Conservation (phyloP, 2,329 filamentous ascomycete genomes). For the Knoxdaviesia capensis region DNA sequence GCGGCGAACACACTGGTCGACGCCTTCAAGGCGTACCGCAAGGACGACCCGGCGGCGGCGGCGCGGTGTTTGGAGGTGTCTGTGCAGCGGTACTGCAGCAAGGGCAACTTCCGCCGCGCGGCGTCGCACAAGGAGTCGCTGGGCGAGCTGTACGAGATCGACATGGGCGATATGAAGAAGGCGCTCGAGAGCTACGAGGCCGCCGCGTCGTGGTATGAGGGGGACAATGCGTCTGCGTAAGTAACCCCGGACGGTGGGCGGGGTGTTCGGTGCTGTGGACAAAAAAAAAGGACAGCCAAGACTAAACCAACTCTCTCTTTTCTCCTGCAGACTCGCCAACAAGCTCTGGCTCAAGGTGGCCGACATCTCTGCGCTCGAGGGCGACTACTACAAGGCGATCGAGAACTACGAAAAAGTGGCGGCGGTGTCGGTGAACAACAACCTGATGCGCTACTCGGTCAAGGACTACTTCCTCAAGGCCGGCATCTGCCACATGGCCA, state of each 20-base stretch:
- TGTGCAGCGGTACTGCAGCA: constrained; percentile 69
- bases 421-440: constrained; percentile 60
- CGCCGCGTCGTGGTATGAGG: constrained; percentile 77
- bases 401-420: constrained; percentile 72
- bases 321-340: constrained; percentile 50
- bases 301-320: background rate
- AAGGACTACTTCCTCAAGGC: constrained; percentile 94
- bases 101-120: constrained; percentile 79
- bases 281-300: background rate
- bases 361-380: constrained; percentile 64
- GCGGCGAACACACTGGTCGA: constrained; percentile 75
- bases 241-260: constrained; percentile 11
- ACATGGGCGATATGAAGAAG: constrained; percentile 56
- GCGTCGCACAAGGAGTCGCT: constrained; percentile 81
- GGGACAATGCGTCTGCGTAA: constrained; percentile 66
- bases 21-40: constrained; percentile 88
- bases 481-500: constrained; percentile 69
- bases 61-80: constrained; percentile 60
- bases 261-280: background rate
- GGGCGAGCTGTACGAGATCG: constrained; percentile 68
- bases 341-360: constrained; percentile 87
- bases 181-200: constrained; percentile 71
- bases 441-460: constrained; percentile 81
- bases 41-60: constrained; percentile 65
- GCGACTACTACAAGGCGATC: constrained; percentile 69